Evolutionary conservation across 768 basidiomycete genomes (phyloP).

Genomic region (Calvatia gigantea): DNA sequence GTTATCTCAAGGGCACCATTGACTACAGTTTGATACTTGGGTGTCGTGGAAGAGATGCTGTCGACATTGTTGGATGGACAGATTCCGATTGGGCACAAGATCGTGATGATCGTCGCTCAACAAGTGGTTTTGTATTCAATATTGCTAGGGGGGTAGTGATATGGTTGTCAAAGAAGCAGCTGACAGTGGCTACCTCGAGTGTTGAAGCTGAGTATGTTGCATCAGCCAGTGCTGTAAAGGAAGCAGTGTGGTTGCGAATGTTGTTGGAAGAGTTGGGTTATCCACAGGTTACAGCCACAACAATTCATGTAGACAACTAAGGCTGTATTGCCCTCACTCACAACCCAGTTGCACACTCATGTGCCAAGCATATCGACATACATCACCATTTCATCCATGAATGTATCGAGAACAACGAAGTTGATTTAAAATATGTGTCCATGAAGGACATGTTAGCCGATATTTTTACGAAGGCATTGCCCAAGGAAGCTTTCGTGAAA

Average conservation of each 20-base stretch:
- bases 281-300: background rate
- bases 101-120: conserved; percentile 22
- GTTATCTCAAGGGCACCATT: conserved; percentile 22
- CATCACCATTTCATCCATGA: conserved; percentile 15
- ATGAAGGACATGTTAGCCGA: conserved; percentile 15
- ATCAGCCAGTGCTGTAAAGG: conserved; percentile 26
- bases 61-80: conserved; percentile 22
- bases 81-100: conserved; percentile 20
- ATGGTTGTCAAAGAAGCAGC: conserved; percentile 35
- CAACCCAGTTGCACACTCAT: conserved; percentile 15
- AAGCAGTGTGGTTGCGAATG: conserved; percentile 22
- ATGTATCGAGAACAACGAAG: background rate
- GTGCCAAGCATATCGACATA: conserved; percentile 17
- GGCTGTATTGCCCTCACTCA: conserved; percentile 14
- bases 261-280: background rate
- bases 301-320: conserved; percentile 17
- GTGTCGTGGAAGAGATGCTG: conserved; percentile 18
- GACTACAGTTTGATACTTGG: conserved; percentile 21
- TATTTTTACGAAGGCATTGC: conserved; percentile 17
- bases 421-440: conserved; percentile 12
- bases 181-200: conserved; percentile 30
- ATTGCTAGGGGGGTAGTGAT: conserved; percentile 26
- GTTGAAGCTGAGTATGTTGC: conserved; percentile 22
- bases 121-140: conserved; percentile 31
- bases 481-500: background rate